Percentiles rank a stretch among this genome's conserved stretches.
These are phyloP conservation scores for Cryptococcus floricola DNA, from an alignment of 1,284 basidiomycete species.

Conservation along the genomic window DNA sequence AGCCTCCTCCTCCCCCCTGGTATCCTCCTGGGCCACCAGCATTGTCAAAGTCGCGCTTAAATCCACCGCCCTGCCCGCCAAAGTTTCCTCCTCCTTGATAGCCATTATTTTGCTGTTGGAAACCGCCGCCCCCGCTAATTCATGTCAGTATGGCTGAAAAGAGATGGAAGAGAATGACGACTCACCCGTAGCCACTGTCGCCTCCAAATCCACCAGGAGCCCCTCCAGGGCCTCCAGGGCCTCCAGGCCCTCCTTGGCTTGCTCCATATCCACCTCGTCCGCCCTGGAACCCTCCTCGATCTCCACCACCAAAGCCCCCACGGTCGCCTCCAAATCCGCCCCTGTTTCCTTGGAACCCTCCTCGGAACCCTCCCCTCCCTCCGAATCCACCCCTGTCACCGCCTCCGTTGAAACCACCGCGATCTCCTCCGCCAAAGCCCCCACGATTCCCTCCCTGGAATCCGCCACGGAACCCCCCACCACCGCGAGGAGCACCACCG, in stretches of 20 bases:
- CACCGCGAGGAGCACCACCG: conserved; percentile 30
- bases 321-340: conserved; percentile 11
- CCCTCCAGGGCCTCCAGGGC: conserved; percentile 4
- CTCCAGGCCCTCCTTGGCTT: conserved; percentile 8
- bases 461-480: conserved; percentile 30
- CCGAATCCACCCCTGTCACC: conserved; percentile 28
- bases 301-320: conserved; percentile 20
- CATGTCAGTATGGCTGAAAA: not conserved
- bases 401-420: conserved; percentile 14
- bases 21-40: conserved; percentile 5
- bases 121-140: conserved; percentile 3
- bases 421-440: conserved; percentile 35
- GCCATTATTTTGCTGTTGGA: conserved; percentile 9
- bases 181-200: conserved; percentile 15
- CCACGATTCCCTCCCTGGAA: conserved; percentile 34
- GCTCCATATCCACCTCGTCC: conserved; percentile 26
- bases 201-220: conserved; percentile 18
- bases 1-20: conserved; percentile 5
- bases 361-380: conserved; percentile 30
- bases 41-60: conserved; percentile 20
- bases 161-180: not conserved
- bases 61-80: conserved; percentile 8
- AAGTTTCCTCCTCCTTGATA: conserved; percentile 10
- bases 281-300: conserved; percentile 8
- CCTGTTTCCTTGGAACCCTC: conserved; percentile 8